These are phyloP conservation scores for Blastobotrys mokoenaii DNA, from an alignment of 805 yeast species.

Conservation along the genomic window DNA sequence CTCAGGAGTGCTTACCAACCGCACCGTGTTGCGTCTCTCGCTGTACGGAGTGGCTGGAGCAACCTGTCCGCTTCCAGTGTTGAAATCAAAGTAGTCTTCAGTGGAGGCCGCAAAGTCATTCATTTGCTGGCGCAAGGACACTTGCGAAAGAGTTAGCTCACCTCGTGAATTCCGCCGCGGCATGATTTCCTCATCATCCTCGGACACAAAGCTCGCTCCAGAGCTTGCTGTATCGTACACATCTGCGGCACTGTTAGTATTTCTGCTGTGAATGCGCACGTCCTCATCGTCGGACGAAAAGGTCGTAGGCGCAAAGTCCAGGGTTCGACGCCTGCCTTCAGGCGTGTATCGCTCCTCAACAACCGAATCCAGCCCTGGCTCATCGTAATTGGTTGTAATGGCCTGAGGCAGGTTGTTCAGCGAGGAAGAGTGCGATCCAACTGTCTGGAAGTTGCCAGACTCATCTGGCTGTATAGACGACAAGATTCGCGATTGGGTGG, in stretches of 20 bases:
- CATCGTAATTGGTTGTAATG: too few relatives aligned
- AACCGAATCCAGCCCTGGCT: too few relatives aligned
- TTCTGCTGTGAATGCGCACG: too few relatives aligned
- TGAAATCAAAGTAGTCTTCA: too few relatives aligned
- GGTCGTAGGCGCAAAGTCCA: too few relatives aligned
- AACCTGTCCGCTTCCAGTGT: too few relatives aligned
- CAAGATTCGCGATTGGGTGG: slow-evolving; percentile 19
- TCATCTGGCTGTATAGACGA: slow-evolving; percentile 25
- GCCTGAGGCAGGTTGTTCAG: slow-evolving; percentile 1
- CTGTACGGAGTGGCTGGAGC: not conserved
- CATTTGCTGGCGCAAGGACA: too few relatives aligned
- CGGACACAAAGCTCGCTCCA: slow-evolving; percentile 12
- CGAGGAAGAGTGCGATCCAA: slow-evolving; percentile 28
- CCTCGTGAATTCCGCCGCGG: slow-evolving; percentile 29
- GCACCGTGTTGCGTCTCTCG: not conserved
- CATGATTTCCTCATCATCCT: slow-evolving; percentile 19
- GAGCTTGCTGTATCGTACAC: slow-evolving; percentile 29
- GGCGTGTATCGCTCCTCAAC: not conserved
- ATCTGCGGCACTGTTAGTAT: not conserved
- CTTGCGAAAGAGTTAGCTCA: slow-evolving; percentile 22
- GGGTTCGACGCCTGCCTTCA: not conserved
- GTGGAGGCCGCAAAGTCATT: too few relatives aligned
- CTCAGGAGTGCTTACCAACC: not conserved
- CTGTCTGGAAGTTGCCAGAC: slow-evolving; percentile 24
- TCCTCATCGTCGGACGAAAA: too few relatives aligned